Evolutionary conservation across 352 stramenopile species (phyloP), one percentile per base, ranked within the genome.

Genomic region (Phytophthora multivora): DNA sequence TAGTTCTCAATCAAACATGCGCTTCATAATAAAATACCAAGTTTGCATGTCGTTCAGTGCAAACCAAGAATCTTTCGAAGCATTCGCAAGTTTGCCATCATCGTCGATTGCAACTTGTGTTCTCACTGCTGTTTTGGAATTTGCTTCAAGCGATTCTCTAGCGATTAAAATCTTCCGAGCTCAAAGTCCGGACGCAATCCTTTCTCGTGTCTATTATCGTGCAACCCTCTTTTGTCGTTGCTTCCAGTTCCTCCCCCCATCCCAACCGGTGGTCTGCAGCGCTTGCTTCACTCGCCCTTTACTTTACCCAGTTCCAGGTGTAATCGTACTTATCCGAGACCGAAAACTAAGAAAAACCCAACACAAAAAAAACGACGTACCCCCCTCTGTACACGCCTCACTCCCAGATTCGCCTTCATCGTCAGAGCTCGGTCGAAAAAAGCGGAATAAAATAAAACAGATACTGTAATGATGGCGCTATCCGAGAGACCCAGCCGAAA

Each of bases 401-500:
- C 56, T 74, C 55, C 50, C 52, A 69, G 53, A 74, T 74, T 74
- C 60, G 50, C 66, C 42, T 57, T 60, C 38, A 26, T 57, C 28
- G 28, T 13, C 28, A 12, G 8, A 33, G 8, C 28, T 33, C 28
- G 28, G 10, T 33, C 11, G 0, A 33, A 33, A 45, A 49, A 64
- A 25, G 5, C 16, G 33, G 39, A 55, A 41, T 23, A 23, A 26
- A 16, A 47, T 33, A 33, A 51, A 46, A 47, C 38, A 42, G 31
- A 63, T 39, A 33, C 28, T 33, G 28, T 33, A 49, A 67, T 69
- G 56, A 75, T 75, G 61, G 50, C 56, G 50, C 39, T 69, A 51
- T 52, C 55, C 4, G 36, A 72, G 41, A 80, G 81, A 23, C 80
- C 80, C 11, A 61, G 71, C 51, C 84, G 84, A 50, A 86, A 86